phyloP scores from a whole-genome alignment of 176 grass and related monocot species.

The Panicum miliaceum region DNA sequence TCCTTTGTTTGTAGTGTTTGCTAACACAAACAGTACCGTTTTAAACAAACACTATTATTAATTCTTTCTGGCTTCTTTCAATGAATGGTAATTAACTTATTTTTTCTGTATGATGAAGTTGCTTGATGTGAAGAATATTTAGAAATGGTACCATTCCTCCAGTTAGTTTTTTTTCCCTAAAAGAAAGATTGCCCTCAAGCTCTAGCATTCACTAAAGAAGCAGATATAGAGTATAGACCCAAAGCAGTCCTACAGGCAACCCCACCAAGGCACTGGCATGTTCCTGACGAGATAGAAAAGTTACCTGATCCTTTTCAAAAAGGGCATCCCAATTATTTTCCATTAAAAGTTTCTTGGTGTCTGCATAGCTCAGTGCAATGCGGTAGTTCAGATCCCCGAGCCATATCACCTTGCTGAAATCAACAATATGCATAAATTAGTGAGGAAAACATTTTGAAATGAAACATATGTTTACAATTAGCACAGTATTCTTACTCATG shows the following conservation, averaged over 20 bases:
- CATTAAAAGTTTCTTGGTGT: slow-evolving; percentile 66
- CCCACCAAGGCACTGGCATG: background rate
- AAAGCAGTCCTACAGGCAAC: slow-evolving; percentile 1
- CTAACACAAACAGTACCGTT: background rate
- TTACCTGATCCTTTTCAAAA: slow-evolving; percentile 88
- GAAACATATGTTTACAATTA: slow-evolving; percentile 24
- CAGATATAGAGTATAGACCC: slow-evolving; percentile 8
- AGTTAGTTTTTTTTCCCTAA: background rate
- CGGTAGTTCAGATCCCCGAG: slow-evolving; percentile 96
- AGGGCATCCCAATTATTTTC: slow-evolving; percentile 85
- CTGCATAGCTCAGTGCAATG: slow-evolving; percentile 72
- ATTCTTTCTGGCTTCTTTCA: background rate
- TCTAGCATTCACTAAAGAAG: slow-evolving; percentile 9
- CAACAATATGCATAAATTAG: slow-evolving; percentile 42
- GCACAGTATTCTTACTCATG: slow-evolving; percentile 72
- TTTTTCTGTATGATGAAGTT: background rate
- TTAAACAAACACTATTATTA: slow-evolving; percentile 1
- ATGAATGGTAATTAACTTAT: background rate
- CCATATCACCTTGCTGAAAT: slow-evolving; percentile 78
- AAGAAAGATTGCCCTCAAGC: background rate
- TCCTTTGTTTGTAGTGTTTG: background rate
- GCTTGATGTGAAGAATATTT: background rate
- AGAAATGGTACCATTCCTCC: slow-evolving; percentile 1
- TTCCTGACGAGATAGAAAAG: slow-evolving; percentile 26
- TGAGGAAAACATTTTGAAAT: slow-evolving; percentile 12